Percentiles rank a stretch among this genome's conserved stretches.
Evolutionary conservation across 441 rosid genomes (phyloP).

Genomic region (Croton laevigatus): DNA sequence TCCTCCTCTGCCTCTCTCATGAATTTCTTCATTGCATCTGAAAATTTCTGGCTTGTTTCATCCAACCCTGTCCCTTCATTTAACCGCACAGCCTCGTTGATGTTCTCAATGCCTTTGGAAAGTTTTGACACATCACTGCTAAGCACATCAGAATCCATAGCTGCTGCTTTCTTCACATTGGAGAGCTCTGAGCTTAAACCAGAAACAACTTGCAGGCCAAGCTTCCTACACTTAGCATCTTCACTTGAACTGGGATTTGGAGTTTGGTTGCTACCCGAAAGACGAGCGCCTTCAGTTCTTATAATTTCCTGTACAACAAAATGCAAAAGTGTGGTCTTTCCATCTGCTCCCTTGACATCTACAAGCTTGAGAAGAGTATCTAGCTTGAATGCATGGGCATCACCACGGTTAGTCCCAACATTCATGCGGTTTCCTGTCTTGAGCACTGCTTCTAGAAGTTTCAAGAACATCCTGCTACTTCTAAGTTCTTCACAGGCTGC

Average conservation of each 20-base stretch:
- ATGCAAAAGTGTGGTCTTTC: conserved; percentile 70
- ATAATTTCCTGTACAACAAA: conserved; percentile 83
- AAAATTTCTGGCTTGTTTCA: conserved; percentile 44
- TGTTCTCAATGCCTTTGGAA: conserved; percentile 60
- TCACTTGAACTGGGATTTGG: conserved; percentile 32
- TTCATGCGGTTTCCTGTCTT: conserved; percentile 93
- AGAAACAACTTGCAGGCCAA: conserved; percentile 88
- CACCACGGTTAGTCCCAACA: conserved; percentile 93
- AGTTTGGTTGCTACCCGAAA: conserved; percentile 42
- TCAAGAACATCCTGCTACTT: conserved; percentile 63
- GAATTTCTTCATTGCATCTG: conserved; percentile 70
- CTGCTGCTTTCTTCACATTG: conserved; percentile 87
- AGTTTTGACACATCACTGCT: conserved; percentile 74
- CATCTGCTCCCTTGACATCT: conserved; percentile 84
- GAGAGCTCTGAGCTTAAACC: conserved; percentile 65
- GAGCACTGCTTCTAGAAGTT: conserved; percentile 73
- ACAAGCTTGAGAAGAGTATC: conserved; percentile 79
- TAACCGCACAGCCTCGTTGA: conserved; percentile 51
- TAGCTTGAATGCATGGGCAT: conserved; percentile 77
- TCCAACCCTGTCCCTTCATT: conserved; percentile 35
- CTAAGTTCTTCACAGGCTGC: conserved; percentile 82
- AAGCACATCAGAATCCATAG: conserved; percentile 88
- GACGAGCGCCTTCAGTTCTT: conserved; percentile 78
- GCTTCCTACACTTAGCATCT: conserved; percentile 70
- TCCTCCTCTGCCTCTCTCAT: conserved; percentile 71